phyloP scores from a whole-genome alignment of 1,139 yeast genomes.

The Yamadazyma membranifaciens region DNA sequence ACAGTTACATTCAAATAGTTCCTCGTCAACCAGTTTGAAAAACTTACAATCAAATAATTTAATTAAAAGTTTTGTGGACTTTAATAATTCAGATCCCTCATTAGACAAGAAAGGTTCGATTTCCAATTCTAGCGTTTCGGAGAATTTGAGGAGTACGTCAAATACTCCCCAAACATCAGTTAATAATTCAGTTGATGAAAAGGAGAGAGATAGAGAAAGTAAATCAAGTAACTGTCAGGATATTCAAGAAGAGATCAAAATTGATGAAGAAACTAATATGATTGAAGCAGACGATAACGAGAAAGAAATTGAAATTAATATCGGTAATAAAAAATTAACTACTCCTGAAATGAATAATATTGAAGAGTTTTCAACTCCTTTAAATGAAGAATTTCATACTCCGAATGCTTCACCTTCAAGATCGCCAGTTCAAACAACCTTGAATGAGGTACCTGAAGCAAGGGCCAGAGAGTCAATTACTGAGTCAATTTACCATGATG shows the following conservation, averaged over 20 bases:
- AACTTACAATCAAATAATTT: slow-evolving; percentile 14
- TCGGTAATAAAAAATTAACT: too few species aligned
- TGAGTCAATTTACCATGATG: background rate
- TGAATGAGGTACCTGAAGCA: too few species aligned
- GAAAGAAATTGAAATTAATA: background rate
- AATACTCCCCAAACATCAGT: slow-evolving; percentile 42
- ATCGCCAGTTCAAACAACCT: background rate
- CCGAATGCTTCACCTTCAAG: slow-evolving; percentile 5
- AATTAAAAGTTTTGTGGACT: slow-evolving; percentile 12
- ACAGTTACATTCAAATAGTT: slow-evolving; percentile 14
- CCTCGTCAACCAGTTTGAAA: slow-evolving; percentile 16
- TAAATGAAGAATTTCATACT: slow-evolving; percentile 7
- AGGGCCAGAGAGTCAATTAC: background rate
- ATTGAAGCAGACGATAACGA: slow-evolving; percentile 8
- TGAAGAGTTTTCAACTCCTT: slow-evolving; percentile 7
- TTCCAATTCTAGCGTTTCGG: slow-evolving; percentile 25
- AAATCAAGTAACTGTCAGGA: background rate
- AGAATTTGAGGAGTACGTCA: slow-evolving; percentile 24
- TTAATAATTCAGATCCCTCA: slow-evolving; percentile 13
- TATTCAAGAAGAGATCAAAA: background rate
- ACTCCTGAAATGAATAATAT: slow-evolving; percentile 2
- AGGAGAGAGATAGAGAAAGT: slow-evolving; percentile 1
- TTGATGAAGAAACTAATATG: slow-evolving; percentile 1
- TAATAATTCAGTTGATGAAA: slow-evolving; percentile 15
- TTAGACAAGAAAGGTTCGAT: slow-evolving; percentile 16